Conservation (phyloP, 2,329 filamentous ascomycete species). For the Fusarium multiceps region DNA sequence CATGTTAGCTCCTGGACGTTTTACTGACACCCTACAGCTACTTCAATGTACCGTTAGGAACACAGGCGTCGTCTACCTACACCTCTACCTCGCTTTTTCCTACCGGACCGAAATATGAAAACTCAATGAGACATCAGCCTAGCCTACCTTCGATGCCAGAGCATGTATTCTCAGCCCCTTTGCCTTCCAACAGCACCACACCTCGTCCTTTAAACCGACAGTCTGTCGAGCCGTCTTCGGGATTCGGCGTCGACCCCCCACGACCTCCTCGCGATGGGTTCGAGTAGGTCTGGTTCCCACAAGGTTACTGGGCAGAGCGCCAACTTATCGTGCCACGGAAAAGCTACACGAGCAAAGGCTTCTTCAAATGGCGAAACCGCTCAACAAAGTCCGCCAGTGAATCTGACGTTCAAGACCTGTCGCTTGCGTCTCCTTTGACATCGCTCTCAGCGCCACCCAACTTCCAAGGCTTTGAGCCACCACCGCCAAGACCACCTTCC, state of each 20-base stretch:
- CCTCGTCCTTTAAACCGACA: slow-evolving; percentile 1
- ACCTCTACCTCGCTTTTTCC: slow-evolving; percentile 9
- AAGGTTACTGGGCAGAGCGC: slow-evolving; percentile 73
- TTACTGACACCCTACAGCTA: slow-evolving; percentile 44
- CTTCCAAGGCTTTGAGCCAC: slow-evolving; percentile 24
- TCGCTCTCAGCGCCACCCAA: slow-evolving; percentile 31
- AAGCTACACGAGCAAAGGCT: slow-evolving; percentile 50
- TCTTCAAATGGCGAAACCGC: slow-evolving; percentile 56
- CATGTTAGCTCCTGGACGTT: accelerated
- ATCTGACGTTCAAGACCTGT: slow-evolving; percentile 39
- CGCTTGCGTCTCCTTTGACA: slow-evolving; percentile 43
- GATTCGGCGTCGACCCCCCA: slow-evolving; percentile 62
- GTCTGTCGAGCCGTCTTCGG: slow-evolving; percentile 23
- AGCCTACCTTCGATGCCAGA: slow-evolving; percentile 30
- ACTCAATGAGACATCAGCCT: slow-evolving; percentile 31
- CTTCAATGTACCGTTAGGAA: slow-evolving; percentile 46
- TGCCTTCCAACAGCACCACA: slow-evolving; percentile 2
- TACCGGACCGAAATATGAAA: slow-evolving; percentile 17
- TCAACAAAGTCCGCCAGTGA: slow-evolving; percentile 54
- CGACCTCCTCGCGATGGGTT: slow-evolving; percentile 64
- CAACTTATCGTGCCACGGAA: slow-evolving; percentile 47
- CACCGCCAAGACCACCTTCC: slow-evolving; percentile 32
- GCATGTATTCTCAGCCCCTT: slow-evolving; percentile 11
- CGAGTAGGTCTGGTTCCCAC: slow-evolving; percentile 73
- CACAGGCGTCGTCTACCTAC: slow-evolving; percentile 31